Evolutionary conservation across 106 monocot species (phyloP).

Genomic region (Dendrobium officinale): DNA sequence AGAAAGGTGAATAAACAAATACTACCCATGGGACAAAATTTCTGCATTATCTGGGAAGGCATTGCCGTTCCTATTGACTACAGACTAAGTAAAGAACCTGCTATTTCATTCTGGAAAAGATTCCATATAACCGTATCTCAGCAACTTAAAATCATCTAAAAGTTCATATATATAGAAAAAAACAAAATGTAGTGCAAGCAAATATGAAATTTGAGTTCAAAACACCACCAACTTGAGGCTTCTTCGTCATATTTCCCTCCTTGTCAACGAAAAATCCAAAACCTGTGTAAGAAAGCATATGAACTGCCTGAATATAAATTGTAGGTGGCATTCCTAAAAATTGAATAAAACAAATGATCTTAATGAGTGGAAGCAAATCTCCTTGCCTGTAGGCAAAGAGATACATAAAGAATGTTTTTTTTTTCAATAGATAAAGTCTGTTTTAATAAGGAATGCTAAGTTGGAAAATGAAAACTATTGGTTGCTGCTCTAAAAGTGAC

Average conservation of each 20-base stretch:
- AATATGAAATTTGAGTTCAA: not conserved
- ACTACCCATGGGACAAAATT: not conserved
- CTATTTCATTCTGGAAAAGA: not conserved
- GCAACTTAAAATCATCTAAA: not conserved
- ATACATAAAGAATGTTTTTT: not conserved
- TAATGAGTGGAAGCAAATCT: not conserved
- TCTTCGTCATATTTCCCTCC: slow-evolving; percentile 62
- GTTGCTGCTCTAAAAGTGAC: too few relatives aligned
- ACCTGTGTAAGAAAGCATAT: slow-evolving; percentile 31
- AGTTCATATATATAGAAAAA: not conserved
- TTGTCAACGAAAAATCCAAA: slow-evolving; percentile 91
- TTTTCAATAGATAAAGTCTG: not conserved
- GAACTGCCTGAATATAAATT: not conserved
- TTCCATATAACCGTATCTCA: not conserved
- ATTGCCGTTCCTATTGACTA: not conserved
- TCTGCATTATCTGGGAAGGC: not conserved
- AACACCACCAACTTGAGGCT: slow-evolving; percentile 72
- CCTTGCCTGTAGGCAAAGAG: not conserved
- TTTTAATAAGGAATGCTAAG: not conserved
- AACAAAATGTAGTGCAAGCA: not conserved
- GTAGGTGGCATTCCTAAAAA: not conserved
- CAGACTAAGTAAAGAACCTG: not conserved
- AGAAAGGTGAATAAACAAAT: not conserved
- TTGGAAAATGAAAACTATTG: not conserved
- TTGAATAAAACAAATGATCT: not conserved